phyloP scores from a whole-genome alignment of 306 rosid genomes.

The Oemleria cerasiformis region DNA sequence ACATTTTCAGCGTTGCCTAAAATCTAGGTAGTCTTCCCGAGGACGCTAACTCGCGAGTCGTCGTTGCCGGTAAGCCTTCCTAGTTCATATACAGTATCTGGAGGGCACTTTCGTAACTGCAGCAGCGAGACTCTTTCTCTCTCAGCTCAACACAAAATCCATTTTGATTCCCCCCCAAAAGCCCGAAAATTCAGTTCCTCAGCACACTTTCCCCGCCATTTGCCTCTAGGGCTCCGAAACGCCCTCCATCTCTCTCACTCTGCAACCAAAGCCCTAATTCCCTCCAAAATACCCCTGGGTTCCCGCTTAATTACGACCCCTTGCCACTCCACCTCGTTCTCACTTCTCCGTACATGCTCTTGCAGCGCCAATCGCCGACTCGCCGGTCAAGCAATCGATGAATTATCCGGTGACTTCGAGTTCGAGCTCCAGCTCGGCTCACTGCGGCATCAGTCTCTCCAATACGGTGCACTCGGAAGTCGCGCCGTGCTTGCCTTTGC shows the following conservation, averaged over 20 bases:
- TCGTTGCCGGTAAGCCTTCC: neutral
- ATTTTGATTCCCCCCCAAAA: constrained; percentile 17
- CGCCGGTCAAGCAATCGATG: constrained; percentile 57
- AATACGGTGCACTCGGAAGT: constrained; percentile 86
- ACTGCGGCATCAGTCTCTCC: constrained; percentile 65
- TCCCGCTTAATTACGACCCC: constrained; percentile 31
- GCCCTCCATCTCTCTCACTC: constrained; percentile 3
- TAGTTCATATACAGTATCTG: neutral
- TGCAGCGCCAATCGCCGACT: constrained; percentile 23
- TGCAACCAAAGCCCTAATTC: constrained; percentile 43
- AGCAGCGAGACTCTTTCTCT: neutral
- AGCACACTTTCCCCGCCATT: constrained; percentile 88
- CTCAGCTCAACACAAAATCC: constrained; percentile 12
- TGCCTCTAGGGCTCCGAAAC: constrained; percentile 58
- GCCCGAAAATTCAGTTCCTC: constrained; percentile 35
- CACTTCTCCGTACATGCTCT: constrained; percentile 50
- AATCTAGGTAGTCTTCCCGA: neutral
- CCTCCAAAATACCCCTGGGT: constrained; percentile 28
- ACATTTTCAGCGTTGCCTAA: neutral
- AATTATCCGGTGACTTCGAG: constrained; percentile 42
- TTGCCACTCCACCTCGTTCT: constrained; percentile 16
- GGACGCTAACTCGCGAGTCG: neutral
- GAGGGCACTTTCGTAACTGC: constrained; percentile 33
- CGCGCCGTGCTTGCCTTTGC: constrained; percentile 85
- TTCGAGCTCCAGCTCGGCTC: constrained; percentile 31